Evolutionary conservation across 192 early-diverging fungal species (phyloP), one percentile per base, ranked within the genome.

Genomic region (Coemansia sp.): DNA sequence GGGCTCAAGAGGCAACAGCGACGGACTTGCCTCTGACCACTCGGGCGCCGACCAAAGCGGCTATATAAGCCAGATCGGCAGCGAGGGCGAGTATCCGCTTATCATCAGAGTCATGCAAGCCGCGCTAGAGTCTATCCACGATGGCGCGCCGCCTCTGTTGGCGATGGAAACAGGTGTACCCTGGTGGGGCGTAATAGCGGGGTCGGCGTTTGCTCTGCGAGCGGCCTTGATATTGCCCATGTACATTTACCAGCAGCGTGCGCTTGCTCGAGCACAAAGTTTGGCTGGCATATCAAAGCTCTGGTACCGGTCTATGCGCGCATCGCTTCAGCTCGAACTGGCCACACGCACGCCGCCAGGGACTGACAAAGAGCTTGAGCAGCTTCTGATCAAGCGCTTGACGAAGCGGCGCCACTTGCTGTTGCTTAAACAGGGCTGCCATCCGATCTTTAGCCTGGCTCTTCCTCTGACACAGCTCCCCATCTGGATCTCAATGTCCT

Each of bases 181-280:
- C 15, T 80, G 76, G 76, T 80, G 76, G 70, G 58, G 21, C 0
- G 67, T 68, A 2, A 80, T 80, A 21, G 57, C 38, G 7, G 70
- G 63, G 5, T 36, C 76, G 2, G 52, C 67, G 3, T 29, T 67
- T 10, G 52, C 53, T 19, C 18, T 64, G 34, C 70, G 70, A 1
- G 14, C 53, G 21, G n/a, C 40, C 1, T 18, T 80, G 24, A 46
- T 62, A 3, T 42, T 65, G 27, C 76, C 76, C 0, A 12, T 69
- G 8, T 55, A 41, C 7, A 26, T 80, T 0, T 65, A 65, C 32
- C 71, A 70, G 70, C 66, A 80, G 40, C 62, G 71, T 15, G 63
- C 67, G 14, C 11, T 52, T 5, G 52, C 29, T 11, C 15, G 53
- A 8, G 58, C 62, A 1, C 53, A 44, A 36, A 40, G 24, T 5